phyloP scores from a whole-genome alignment of 495 filamentous ascomycete genomes.

The Aspergillus sclerotioniger region DNA sequence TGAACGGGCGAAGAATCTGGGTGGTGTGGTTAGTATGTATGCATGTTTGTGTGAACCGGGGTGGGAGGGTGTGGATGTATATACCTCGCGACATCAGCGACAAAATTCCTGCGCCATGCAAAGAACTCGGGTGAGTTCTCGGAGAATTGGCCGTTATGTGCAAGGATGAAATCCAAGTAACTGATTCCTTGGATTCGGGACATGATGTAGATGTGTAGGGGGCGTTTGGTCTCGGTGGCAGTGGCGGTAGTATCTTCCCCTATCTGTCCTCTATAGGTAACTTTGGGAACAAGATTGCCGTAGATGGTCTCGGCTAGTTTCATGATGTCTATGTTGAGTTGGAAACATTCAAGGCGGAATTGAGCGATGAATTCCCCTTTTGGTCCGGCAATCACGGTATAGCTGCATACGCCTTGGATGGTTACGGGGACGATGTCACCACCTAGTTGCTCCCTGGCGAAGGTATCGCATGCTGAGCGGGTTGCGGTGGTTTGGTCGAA shows the following conservation, averaged over 20 bases:
- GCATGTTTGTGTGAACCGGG: too few species aligned
- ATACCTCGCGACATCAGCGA: conserved; percentile 31
- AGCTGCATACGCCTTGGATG: conserved; percentile 43
- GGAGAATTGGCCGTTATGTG: conserved; percentile 21
- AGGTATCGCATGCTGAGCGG: conserved; percentile 33
- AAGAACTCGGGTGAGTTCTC: conserved; percentile 32
- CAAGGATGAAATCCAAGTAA: conserved; percentile 36
- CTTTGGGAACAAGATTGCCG: conserved; percentile 29
- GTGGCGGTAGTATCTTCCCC: conserved; percentile 20
- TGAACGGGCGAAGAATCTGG: conserved; percentile 36
- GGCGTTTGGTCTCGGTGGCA: conserved; percentile 27
- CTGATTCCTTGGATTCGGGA: conserved; percentile 34
- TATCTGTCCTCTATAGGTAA: conserved; percentile 34
- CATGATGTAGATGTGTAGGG: conserved; percentile 38
- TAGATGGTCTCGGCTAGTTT: conserved; percentile 32
- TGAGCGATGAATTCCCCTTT: conserved; percentile 38
- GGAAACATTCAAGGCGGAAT: conserved; percentile 38
- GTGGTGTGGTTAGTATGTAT: too few species aligned
- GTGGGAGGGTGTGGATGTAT: neutral
- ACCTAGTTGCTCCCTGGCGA: conserved; percentile 31
- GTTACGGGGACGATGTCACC: conserved; percentile 33
- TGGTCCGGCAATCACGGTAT: conserved; percentile 42
- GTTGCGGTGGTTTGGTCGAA: conserved; percentile 36
- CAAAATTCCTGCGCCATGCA: conserved; percentile 30
- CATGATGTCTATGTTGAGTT: conserved; percentile 27